Base-by-base conservation (phyloP, 768 basidiomycete species). In the Mrakia gelida region DNA sequence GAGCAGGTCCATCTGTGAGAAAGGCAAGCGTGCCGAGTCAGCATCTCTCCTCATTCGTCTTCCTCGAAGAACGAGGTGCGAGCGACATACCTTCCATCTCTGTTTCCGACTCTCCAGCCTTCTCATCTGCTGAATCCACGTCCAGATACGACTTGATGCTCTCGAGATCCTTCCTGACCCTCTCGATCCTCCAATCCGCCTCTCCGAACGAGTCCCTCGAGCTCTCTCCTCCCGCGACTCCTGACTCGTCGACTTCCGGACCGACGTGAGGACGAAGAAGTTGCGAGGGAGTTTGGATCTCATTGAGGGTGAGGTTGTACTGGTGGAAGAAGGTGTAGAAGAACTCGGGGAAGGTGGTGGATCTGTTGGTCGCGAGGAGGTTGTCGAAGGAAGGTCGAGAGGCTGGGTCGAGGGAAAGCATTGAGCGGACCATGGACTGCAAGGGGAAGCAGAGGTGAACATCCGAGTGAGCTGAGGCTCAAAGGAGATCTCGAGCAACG, bases 321-420 rank as follows among this genome's bases (percentile, higher is more conserved):
- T 92, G 92, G 83, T 95, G 92, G 15, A 98, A 87, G 85, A 96
- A 98, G 3, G 94, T 92, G 85, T 97, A 98, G 84, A 98, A 98
- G 43, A 89, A 90, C 81, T 95, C 94, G 0, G 96, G 95, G 80
- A 98, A 92, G 68, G 95, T 90, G 13, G 88, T 88, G 0, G 90
- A 92, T 65, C 93, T 88, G 5, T 90, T 91, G 1, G 87, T 89
- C 38, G 92, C 89, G 56, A 98, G 86, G 10, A 94, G 86, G 2
- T 87, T 88, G 81, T 93, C 92, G 83, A 96, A 98, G 0, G 91
- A 89, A 3, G 94, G 94, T 18, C 97, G 89, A 3, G 88, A 86
- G 0, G 86, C 80, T 0, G 95, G 91, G 79, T 95, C 90, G 32
- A 95, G 88, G 21, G 88, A 87, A 73, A 96, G 91, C 97, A 99